Base-by-base conservation (phyloP, 208 protist genomes). In the Acanthamoeba triangularis region DNA sequence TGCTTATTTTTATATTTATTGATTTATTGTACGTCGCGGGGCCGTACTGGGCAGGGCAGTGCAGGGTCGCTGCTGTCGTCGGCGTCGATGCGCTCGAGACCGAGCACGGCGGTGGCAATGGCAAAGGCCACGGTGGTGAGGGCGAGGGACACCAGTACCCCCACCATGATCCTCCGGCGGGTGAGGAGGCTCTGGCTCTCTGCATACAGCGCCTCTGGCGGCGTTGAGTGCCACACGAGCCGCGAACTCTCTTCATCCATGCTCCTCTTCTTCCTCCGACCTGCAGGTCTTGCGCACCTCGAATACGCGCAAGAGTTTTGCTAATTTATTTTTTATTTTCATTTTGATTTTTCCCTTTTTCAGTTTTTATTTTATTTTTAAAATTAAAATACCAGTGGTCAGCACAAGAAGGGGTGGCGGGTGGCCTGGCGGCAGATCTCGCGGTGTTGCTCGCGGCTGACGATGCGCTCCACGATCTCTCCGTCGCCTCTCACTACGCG, bases 381-480 rank as follows among this genome's bases (percentile, higher is more conserved):
- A n/a, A n/a, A n/a, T n/a, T n/a, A n/a, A n/a, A n/a, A n/a, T n/a
- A n/a, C n/a, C n/a, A n/a, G n/a, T n/a, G n/a, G n/a, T 87, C 49
- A 87, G 8, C 78, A 2, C 30, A 92, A 25, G 59, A 92, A 74
- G 61, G 95, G 95, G 87, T 96, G 95, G 59, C 95, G 95, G 13
- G 95, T 96, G 6, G 95, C 95, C 16, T 95, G 94, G 87, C 88
- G 88, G n/a, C 94, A 95, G 16, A 96, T 96, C 14, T 63, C 93
- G 54, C 95, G 82, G 23, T 96, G 95, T 61, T 96, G 65, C 35
- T 96, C 92, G n/a, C 59, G 52, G 11, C 74, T 94, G 30, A 96
- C 95, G 37, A 96, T 95, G 92, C 85, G 76, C 76, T 96, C 95
- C 49, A 96, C 78, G 35, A 96, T 85, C 88, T 96, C 95, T 16